These are phyloP conservation scores for Halophytophthora batemanensis DNA, from an alignment of 352 stramenopile genomes.

Conservation along the genomic window DNA sequence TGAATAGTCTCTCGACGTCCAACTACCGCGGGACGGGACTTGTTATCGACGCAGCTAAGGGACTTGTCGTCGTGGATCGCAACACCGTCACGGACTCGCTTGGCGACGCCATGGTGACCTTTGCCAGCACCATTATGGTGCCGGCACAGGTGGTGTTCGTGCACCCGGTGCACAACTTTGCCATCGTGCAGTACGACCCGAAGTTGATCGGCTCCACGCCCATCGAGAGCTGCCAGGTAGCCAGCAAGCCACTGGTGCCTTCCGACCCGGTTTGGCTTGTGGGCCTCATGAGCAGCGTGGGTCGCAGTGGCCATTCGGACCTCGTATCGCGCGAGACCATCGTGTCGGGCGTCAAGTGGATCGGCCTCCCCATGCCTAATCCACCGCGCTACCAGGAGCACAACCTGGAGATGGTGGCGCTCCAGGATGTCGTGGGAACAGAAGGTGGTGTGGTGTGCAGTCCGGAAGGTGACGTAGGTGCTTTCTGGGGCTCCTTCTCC, in stretches of 20 bases:
- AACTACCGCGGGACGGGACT: slow-evolving; percentile 87
- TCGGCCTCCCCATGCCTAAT: slow-evolving; percentile 75
- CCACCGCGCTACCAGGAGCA: slow-evolving; percentile 85
- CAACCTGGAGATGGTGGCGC: slow-evolving; percentile 84
- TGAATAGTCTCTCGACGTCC: slow-evolving; percentile 82
- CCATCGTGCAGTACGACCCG: slow-evolving; percentile 90
- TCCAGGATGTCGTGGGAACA: slow-evolving; percentile 80
- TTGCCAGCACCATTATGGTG: slow-evolving; percentile 89
- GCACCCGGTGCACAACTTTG: slow-evolving; percentile 92
- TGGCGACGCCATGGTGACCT: slow-evolving; percentile 87
- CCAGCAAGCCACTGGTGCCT: slow-evolving; percentile 48
- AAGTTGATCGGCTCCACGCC: slow-evolving; percentile 81
- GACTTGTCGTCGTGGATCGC: slow-evolving; percentile 90
- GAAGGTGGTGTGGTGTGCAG: slow-evolving; percentile 83
- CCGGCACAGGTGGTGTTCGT: slow-evolving; percentile 88
- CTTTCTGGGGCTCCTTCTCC: slow-evolving; percentile 87
- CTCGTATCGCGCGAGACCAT: slow-evolving; percentile 85
- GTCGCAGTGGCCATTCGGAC: slow-evolving; percentile 74
- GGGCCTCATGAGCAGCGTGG: slow-evolving; percentile 78
- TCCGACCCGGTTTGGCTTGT: slow-evolving; percentile 85
- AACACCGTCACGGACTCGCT: slow-evolving; percentile 90
- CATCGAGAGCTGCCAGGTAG: slow-evolving; percentile 77
- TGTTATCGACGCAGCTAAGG: slow-evolving; percentile 84
- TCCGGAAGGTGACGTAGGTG: slow-evolving; percentile 61
- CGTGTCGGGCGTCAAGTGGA: slow-evolving; percentile 85